phyloP scores from a whole-genome alignment of 75 land plant genomes.

The Cryptomeria japonica region DNA sequence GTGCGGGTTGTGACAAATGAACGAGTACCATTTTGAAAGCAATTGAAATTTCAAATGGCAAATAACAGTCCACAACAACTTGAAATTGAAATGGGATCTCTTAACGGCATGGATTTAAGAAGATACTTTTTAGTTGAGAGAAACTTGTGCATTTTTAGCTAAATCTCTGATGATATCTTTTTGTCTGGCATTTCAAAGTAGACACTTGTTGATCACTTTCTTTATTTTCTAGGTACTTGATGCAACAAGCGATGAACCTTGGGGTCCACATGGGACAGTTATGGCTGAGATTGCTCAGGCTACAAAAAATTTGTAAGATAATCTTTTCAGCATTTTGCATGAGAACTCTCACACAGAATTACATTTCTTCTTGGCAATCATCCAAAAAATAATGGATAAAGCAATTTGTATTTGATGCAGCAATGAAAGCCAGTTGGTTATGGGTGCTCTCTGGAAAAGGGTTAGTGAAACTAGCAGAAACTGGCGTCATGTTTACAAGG shows the following conservation, averaged over 20 bases:
- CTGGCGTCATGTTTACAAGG: constrained; percentile 96
- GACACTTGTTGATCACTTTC: not conserved
- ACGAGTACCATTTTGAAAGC: not conserved
- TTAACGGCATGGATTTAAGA: not conserved
- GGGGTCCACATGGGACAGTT: constrained; percentile 92
- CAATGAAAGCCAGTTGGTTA: constrained; percentile 79
- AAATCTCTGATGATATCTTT: not conserved
- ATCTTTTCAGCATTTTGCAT: not conserved
- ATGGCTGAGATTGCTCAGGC: constrained; percentile 83
- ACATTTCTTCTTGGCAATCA: not conserved
- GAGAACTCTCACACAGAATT: not conserved
- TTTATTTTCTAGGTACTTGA: constrained; percentile 64
- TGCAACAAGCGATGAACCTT: constrained; percentile 89
- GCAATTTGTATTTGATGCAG: constrained; percentile 38
- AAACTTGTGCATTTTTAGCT: not conserved
- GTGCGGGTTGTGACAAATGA: not conserved
- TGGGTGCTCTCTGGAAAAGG: constrained; percentile 75
- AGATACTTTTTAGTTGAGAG: not conserved
- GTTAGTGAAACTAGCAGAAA: constrained; percentile 68
- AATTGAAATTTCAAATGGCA: not conserved
- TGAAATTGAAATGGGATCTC: not conserved
- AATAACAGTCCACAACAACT: not conserved
- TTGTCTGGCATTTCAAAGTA: not conserved
- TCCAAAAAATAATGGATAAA: not conserved
- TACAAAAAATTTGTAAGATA: constrained; percentile 62